Percentiles rank a stretch among this genome's conserved stretches.
Evolutionary conservation across 805 yeast species (phyloP).

Genomic region (Candida sphagnicola): DNA sequence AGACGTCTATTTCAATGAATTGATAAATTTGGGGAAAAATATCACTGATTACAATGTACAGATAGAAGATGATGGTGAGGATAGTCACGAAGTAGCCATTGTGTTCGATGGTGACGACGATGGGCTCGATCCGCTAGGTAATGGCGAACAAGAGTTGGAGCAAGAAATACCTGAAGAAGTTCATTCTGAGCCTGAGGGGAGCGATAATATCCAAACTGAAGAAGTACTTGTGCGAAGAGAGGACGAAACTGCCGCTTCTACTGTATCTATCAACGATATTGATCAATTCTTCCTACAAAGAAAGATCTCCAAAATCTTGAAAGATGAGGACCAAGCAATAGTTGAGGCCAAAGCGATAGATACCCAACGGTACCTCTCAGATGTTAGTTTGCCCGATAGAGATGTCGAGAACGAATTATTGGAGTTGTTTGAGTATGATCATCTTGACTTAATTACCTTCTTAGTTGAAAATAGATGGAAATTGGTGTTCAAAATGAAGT

Average conservation of each 20-base stretch:
- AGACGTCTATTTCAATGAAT: constrained; percentile 43
- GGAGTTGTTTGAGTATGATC: constrained; percentile 48
- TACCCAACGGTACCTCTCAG: constrained; percentile 27
- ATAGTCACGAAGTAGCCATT: constrained; percentile 40
- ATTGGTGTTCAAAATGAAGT: constrained; percentile 51
- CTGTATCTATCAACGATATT: constrained; percentile 12
- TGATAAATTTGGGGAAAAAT: constrained; percentile 39
- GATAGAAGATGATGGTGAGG: constrained; percentile 25
- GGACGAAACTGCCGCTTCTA: not conserved
- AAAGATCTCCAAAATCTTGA: constrained; percentile 34
- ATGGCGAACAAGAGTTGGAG: constrained; percentile 23
- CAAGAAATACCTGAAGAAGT: constrained; percentile 18
- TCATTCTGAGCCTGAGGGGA: not conserved
- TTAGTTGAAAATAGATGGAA: constrained; percentile 48
- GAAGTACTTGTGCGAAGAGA: not conserved
- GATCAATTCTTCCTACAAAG: constrained; percentile 51
- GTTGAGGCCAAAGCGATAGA: constrained; percentile 35
- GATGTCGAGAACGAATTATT: constrained; percentile 53
- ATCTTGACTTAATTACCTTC: constrained; percentile 44
- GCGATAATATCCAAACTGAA: not conserved
- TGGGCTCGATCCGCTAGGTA: constrained; percentile 18
- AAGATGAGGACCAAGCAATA: constrained; percentile 34
- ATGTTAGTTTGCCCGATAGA: constrained; percentile 30
- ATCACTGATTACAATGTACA: constrained; percentile 47
- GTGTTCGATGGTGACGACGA: constrained; percentile 24